Evolutionary conservation across 805 yeast genomes (phyloP).

Genomic region (Metschnikowia amazonensis): DNA sequence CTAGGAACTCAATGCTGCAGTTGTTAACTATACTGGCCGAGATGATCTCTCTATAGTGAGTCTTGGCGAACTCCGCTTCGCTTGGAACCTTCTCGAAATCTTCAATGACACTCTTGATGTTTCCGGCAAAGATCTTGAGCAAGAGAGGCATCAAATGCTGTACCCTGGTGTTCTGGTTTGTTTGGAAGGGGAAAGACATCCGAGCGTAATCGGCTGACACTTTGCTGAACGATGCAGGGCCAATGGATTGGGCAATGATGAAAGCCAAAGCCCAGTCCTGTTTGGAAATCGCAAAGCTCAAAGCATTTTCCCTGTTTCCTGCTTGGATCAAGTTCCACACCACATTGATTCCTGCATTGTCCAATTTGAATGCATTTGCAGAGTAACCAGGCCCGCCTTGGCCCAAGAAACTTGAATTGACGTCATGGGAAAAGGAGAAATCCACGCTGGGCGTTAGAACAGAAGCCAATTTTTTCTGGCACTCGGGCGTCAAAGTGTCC

Average conservation of each 20-base stretch:
- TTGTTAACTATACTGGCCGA: constrained; percentile 37
- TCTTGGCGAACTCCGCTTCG: constrained; percentile 47
- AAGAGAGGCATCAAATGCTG: constrained; percentile 49
- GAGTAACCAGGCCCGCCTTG: constrained; percentile 14
- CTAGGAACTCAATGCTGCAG: constrained; percentile 38
- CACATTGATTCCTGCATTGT: constrained; percentile 31
- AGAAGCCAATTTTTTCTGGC: constrained; percentile 30
- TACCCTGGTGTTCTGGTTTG: constrained; percentile 35
- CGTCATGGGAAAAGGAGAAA: constrained; percentile 25
- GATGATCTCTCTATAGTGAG: constrained; percentile 50
- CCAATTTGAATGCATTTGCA: constrained; percentile 42
- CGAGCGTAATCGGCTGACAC: constrained; percentile 57
- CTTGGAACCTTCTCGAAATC: constrained; percentile 41
- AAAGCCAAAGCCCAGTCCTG: constrained; percentile 78
- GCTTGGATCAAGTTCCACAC: constrained; percentile 42
- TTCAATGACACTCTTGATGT: constrained; percentile 48
- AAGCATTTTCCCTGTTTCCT: constrained; percentile 67
- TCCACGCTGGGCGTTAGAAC: constrained; percentile 43
- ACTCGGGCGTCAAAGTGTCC: constrained; percentile 24
- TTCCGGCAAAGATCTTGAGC: constrained; percentile 64
- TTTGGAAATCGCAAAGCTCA: constrained; percentile 55
- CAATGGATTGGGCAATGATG: constrained; percentile 61
- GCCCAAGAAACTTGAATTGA: constrained; percentile 3
- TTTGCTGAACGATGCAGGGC: constrained; percentile 55
- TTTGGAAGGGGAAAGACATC: constrained; percentile 41